Evolutionary conservation across 2,329 filamentous ascomycete genomes (phyloP), one percentile per base, ranked within the genome.

Genomic region (Emmonsiellopsis sp.): DNA sequence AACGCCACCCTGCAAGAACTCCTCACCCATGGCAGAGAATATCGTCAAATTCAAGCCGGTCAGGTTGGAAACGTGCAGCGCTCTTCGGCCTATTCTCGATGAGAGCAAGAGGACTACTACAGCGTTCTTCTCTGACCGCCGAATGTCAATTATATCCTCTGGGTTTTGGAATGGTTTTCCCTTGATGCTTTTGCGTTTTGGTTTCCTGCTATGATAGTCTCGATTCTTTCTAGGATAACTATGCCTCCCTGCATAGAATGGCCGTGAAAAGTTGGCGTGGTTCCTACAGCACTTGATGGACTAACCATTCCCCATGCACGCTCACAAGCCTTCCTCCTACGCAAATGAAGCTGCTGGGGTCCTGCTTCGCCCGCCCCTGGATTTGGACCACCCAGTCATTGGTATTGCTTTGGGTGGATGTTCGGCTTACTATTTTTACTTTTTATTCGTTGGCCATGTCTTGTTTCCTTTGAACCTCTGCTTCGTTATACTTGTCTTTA

Each of bases 1-100:
- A 73, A 73, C 62, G 70, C 70, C 50, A 69, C 68, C 55, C 64
- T 73, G 48, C 70, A 73, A 63, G 71, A 73, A 50, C 61, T 73
- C 41, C 70, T 69, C 55, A 73, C 70, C 13, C 63, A 73, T 44
- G 70, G 70, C 32, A 53, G 73, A 58, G 71, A 68, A 61, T 73
- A 70, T 61, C 71, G 71, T 43, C 70, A 68, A 48, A 67, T 73
- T 51, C 69, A 71, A 54, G 70, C 70, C 51, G 69, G 70, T 59
- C 70, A 72, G 45, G 66, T 67, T 55, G 65, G 67, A 51, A 64
- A 65, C 41, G 64, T 26, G 20, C 20, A 69, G 45, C 41, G 52
- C 30, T 35, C 51, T n/a, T 41, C 51, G 37, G 44, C 49, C 26
- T 11, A 45, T 30, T 47, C 51, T 37, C 50, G 26, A 41, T 50